Conservation (phyloP, 2,329 filamentous ascomycete genomes). For the Herpotrichia juniperi region DNA sequence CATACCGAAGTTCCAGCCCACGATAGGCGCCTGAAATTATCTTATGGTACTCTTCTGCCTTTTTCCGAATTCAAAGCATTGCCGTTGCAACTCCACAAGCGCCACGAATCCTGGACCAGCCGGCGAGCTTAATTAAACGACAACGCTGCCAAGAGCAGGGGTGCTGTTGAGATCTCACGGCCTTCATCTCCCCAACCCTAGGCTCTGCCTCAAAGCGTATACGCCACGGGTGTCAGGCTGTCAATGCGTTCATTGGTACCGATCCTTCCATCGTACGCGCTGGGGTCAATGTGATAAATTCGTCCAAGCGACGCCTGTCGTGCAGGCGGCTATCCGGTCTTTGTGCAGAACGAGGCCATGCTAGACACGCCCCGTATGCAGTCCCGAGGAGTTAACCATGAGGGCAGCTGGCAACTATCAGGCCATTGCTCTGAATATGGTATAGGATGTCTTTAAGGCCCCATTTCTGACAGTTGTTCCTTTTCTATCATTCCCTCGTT, state of each 20-base stretch:
- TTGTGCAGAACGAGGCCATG: neutral
- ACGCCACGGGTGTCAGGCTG: neutral
- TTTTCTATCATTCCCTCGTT: neutral
- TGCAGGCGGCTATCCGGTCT: neutral
- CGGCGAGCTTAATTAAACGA: neutral
- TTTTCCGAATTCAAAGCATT: neutral
- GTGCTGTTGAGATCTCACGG: neutral
- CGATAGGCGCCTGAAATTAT: neutral
- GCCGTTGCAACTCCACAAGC: neutral
- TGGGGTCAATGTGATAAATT: neutral
- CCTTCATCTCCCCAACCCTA: neutral
- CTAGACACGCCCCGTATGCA: neutral
- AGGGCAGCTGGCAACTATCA: too few relatives aligned
- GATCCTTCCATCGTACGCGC: neutral
- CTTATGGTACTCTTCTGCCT: neutral
- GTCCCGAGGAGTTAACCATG: too few relatives aligned
- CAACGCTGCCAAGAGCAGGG: neutral
- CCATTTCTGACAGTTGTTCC: neutral
- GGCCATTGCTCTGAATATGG: neutral
- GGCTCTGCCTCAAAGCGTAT: neutral
- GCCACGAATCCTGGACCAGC: neutral
- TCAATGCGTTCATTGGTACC: neutral
- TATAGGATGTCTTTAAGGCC: neutral
- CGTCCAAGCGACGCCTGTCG: neutral
- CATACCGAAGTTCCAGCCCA: neutral